Evolutionary conservation across 352 stramenopile species (phyloP), one percentile per base, ranked within the genome.

Genomic region (Phytopythium litorale): DNA sequence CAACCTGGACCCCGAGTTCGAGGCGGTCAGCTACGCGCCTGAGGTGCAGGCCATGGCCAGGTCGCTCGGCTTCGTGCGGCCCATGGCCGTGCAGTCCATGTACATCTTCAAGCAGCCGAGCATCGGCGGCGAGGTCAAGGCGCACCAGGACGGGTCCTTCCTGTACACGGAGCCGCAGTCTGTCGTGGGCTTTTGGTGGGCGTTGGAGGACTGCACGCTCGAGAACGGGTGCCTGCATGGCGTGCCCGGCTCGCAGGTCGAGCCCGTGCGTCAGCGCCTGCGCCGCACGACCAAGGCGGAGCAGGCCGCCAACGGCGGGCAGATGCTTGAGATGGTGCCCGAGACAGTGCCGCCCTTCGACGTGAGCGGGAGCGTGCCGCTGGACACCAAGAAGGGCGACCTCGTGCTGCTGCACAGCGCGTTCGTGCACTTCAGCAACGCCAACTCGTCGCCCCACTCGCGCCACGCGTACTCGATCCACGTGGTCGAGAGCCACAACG

Each of bases 41-140:
- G 76, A 92, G 58, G 80, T 98, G 16, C 42, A 81, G 30, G 71
- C 52, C 38, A 87, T 98, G 15, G 69, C 92, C 55, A 71, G 79
- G 56, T 92, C 88, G 25, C 79, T 99, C 25, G 81, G 84, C 4
- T 98, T 96, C 68, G 64, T 78, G 45, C 78, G 94, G 35, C 94
- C 96, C 2, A 79, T 98, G 35, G 79, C 96, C 1, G 93, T 97
- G 55, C 94, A 98, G 68, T 96, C 77, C 54, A 99, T 99, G 96
- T 99, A 98, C 74, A 98, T 98, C 71, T 98, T 98, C 79, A 99
- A 99, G 72, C 90, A 98, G 70, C 87, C 91, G 21, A 80, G 75
- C 37, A 97, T 98, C 57, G 95, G 96, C 37, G 95, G 94, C 38
- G 91, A 97, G 46, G 95, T 99, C 0, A 92, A 88, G 55, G 79